Base-by-base conservation (phyloP, 148 eudicot genomes). In the Camellia lanceoleosa region DNA sequence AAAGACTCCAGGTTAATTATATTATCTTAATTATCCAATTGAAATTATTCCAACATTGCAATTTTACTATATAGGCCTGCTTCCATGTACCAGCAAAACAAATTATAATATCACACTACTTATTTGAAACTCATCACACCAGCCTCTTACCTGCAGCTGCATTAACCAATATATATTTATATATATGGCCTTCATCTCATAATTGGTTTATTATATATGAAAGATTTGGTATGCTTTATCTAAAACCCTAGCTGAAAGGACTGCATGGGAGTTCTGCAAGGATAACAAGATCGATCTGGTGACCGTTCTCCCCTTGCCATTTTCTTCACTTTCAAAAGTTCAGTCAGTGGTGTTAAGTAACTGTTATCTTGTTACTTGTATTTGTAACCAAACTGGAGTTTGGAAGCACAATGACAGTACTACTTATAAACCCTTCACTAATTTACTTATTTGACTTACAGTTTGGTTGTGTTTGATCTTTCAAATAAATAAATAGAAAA, bases 181-280 rank as follows among this genome's bases (percentile, higher is more conserved):
- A 30, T 30, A 30, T 30, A 30, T 41, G 19, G 6, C 19, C 12
- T n/a, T 68, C 5, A 55, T 76, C 12, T 5, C 15, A 5, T 20
- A 23, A 44, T 41, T 56, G 38, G 3, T 41, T 56, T 18, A 3
- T 64, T 15, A 23, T 51, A 64, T 11, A 77, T 15, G 43, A 15
- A 30, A 95, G 97, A 83, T 88, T 16, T 96, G 99, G 99, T 96
- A 96, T 85, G 92, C 79, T 12, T 64, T 96, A 60, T 94, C 99
- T 2, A 96, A 96, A 84, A 91, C 92, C 13, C 84, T 86, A 60
- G 97, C 99, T 1, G 99, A 96, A 85, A 91, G 52, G 79, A 91
- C 97, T 62, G 99, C 99, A 71, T 96, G 99, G 99, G 89, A 89
- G 30, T 96, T 89, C 84, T 90, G 98, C 87, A 88, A 86, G 80